Base-by-base conservation (phyloP, 306 rosid genomes). In the Ziziphus jujuba region DNA sequence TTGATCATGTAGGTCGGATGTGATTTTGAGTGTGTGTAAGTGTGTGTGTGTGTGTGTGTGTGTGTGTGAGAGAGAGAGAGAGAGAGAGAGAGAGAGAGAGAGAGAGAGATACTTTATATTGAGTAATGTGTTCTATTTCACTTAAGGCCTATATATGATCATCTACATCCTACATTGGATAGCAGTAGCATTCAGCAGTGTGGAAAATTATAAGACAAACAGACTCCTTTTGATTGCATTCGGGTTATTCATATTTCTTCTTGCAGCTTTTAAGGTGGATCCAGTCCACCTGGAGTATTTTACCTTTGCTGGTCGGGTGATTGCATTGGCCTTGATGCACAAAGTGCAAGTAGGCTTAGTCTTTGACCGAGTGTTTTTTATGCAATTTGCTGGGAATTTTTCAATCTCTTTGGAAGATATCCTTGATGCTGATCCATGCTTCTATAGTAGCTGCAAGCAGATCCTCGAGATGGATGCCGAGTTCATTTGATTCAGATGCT, bases 271-370 rank as follows among this genome's bases (percentile, higher is more conserved):
- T 14, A 87, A 78, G 86, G 91, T 90, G 66, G 82, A 93, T 75
- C 97, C 90, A 64, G 61, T 88, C 84, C 98, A 93, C 82, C 98
- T 88, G 23, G 82, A 84, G 4, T 93, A 93, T 82, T 93, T 93
- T 82, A 72, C 47, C 61, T 93, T 93, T 77, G 74, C 89, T 73
- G 96, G 98, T 60, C 90, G 97, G 52, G 85, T 93, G 53, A 88
- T 93, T 69, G 98, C 96, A 33, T 79, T 90, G 65, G 96, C 98
- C 71, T 78, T 93, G 82, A 93, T 93, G 98, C 91, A 93, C 80
- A 83, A 73, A 78, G 95, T 93, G 67, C 98, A 93, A 75, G 93
- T 93, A 14, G 97, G 98, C 60, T 65, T 93, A 71, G 96, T 88
- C 75, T 81, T 93, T 73, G 98, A 93, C 75, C 91, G 86, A 44